These are phyloP conservation scores for Psilocybe azurescens DNA, from an alignment of 768 basidiomycete genomes.

Conservation along the genomic window DNA sequence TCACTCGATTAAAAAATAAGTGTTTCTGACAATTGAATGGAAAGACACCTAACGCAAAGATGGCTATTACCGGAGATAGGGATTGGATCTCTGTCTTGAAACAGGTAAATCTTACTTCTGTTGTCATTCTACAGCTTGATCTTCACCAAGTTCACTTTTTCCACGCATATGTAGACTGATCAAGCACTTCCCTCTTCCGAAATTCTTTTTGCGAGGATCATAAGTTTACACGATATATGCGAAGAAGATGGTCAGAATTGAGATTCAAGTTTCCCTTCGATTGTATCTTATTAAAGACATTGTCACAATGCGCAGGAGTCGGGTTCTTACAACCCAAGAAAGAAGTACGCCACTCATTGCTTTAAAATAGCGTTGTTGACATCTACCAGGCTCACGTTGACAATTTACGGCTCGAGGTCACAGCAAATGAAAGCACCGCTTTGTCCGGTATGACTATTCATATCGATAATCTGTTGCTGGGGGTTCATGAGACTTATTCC, in stretches of 20 bases:
- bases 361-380: too few species aligned
- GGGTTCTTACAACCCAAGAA: not conserved
- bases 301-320: not conserved
- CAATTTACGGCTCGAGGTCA: too few species aligned
- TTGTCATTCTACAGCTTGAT: not conserved
- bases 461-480: too few species aligned
- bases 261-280: not conserved
- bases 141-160: too few species aligned
- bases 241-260: not conserved
- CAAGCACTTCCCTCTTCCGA: not conserved
- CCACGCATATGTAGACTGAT: too few species aligned
- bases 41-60: not conserved
- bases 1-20: not conserved
- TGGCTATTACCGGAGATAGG: slow-evolving; percentile 10
- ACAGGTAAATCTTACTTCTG: not conserved
- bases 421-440: too few species aligned
- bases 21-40: too few species aligned
- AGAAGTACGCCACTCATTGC: too few species aligned
- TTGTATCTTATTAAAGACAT: not conserved
- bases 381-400: too few species aligned
- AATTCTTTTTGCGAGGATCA: not conserved
- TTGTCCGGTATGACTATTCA: too few species aligned
- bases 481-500: too few species aligned
- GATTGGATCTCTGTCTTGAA: slow-evolving; percentile 8
- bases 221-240: not conserved